These are phyloP conservation scores for Wickerhamiella sergipiensis DNA, from an alignment of 805 yeast species.

Conservation along the genomic window DNA sequence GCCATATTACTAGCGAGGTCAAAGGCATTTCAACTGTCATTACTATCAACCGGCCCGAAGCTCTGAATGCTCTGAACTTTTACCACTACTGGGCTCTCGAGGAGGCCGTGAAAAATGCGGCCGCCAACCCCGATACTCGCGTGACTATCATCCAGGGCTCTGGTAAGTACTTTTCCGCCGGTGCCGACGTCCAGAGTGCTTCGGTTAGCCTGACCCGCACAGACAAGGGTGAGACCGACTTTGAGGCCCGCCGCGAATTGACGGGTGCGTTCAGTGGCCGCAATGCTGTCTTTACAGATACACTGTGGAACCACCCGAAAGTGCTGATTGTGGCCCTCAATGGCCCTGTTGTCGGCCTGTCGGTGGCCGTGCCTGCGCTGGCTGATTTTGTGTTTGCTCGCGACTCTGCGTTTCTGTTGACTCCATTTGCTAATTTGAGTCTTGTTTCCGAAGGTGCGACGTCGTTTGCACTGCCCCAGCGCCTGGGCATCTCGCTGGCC, in stretches of 20 bases:
- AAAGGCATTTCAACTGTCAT: constrained; percentile 43
- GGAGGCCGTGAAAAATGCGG: constrained; percentile 45
- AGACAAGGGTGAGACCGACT: constrained; percentile 8
- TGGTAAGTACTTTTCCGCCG: constrained; percentile 71
- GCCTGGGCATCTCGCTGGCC: constrained; percentile 62
- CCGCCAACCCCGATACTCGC: constrained; percentile 43
- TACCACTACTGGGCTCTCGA: constrained; percentile 34
- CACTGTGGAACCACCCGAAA: constrained; percentile 58
- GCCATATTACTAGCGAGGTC: constrained; percentile 22
- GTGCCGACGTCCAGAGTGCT: constrained; percentile 51
- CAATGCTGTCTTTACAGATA: constrained; percentile 53
- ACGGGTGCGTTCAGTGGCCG: constrained; percentile 49
- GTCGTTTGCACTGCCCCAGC: constrained; percentile 48
- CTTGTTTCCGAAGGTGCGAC: constrained; percentile 74
- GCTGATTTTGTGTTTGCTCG: constrained; percentile 65
- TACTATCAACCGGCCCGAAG: constrained; percentile 46
- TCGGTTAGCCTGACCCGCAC: constrained; percentile 1
- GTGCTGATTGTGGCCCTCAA: constrained; percentile 60
- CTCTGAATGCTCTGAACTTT: constrained; percentile 61
- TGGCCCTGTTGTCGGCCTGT: constrained; percentile 77
- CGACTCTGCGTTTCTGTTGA: constrained; percentile 41
- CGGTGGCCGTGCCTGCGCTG: constrained; percentile 58
- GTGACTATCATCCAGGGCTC: constrained; percentile 56
- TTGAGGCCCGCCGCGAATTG: constrained; percentile 29
- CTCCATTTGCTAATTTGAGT: constrained; percentile 74